Base-by-base conservation (phyloP, 805 yeast genomes). In the Candida sonorensis region DNA sequence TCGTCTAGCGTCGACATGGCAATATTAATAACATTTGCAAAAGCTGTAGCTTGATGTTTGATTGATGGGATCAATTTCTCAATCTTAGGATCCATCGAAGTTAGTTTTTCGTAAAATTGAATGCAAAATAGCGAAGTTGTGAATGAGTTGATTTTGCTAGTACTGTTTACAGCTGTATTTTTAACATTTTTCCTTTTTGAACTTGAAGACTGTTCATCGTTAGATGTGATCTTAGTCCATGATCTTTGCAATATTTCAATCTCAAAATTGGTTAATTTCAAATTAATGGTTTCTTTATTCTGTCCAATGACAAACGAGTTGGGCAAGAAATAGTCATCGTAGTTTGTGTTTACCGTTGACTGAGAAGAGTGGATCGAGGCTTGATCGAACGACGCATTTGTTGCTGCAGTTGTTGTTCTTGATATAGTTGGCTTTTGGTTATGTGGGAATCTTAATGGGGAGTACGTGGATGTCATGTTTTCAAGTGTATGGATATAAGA, bases 1-100 rank as follows among this genome's bases (percentile, higher is more conserved):
- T 77, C 67, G 33, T 81, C 87, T 32, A 84, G 60, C 42, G 75
- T 75, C 18, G 69, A 57, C 37, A 84, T 73, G 2, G 88, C 81
- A 26, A 75, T 66, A 18, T 82, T 71, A 45, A 85, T 54, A 13
- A 84, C 84, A 5, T 88, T 87, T 0, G 90, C 86, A 61, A 84
- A 79, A 7, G 88, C 72, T 11, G 75, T 72, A 1, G 92, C 86
- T 57, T 85, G 94, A 50, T 81, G 87, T 40, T 71, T 70, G 41
- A 83, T 74, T 5, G 83, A 74, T 0, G 94, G 94, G 52, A 81
- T 82, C 49, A 76, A 51, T 24, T 61, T 65, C 43, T 78, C 85
- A 39, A 85, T 62, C 10, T 60, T 61, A 0, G 84, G 77, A 42
- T 70, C 74, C 69, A 74, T 70, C 0, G 72, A 54, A 23, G 83